Percentiles rank a stretch among this genome's conserved stretches.
Conservation (phyloP, 2,329 filamentous ascomycete species). For the Sporothrix pseudoabietina region DNA sequence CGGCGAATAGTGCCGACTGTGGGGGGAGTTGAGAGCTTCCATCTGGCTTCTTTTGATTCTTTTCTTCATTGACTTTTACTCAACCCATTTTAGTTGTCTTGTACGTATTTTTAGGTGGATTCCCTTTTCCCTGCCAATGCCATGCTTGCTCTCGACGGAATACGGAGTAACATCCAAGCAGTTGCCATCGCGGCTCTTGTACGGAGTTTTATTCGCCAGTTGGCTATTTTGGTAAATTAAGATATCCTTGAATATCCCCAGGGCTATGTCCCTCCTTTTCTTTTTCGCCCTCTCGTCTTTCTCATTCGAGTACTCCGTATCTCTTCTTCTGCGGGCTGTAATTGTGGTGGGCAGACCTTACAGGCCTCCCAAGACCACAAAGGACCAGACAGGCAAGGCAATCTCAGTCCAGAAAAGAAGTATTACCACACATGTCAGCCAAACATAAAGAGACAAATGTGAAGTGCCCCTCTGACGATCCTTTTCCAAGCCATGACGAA, state of each 20-base stretch:
- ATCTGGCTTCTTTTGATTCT: neutral
- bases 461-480: slow-evolving; percentile 8
- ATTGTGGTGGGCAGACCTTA: neutral
- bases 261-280: neutral
- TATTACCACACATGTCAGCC: neutral
- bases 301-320: slow-evolving; percentile 5
- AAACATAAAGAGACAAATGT: neutral
- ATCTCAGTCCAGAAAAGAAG: neutral
- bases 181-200: neutral
- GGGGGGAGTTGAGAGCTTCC: slow-evolving; percentile 2
- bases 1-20: slow-evolving; percentile 6
- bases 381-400: neutral
- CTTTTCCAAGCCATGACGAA: slow-evolving; percentile 22
- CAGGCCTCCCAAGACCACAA: neutral
- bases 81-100: neutral
- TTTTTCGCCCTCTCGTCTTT: neutral
- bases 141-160: neutral
- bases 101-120: too few relatives aligned
- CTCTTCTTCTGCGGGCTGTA: neutral
- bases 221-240: slow-evolving; percentile 17
- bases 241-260: neutral
- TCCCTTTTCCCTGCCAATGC: neutral
- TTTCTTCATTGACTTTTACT: neutral
- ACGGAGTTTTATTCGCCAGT: neutral
- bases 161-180: neutral